phyloP scores from a whole-genome alignment of 257 asterid genomes.

The Nicotiana obtusifolia region DNA sequence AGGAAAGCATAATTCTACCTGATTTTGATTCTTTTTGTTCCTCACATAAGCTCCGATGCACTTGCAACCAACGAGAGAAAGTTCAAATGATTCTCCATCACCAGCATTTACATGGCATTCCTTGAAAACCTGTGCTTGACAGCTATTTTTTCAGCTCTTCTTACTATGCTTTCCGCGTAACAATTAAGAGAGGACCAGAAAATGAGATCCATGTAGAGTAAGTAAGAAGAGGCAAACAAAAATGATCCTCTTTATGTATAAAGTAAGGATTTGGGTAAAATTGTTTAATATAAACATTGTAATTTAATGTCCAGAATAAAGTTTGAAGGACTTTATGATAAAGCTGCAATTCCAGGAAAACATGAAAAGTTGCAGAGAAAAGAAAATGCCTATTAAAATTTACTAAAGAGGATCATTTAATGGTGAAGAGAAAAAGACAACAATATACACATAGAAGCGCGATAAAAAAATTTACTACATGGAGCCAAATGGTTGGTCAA shows the following conservation, averaged over 20 bases:
- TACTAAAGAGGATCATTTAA: neutral
- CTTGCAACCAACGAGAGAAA: conserved; percentile 68
- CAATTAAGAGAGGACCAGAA: neutral
- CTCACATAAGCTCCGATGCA: conserved; percentile 91
- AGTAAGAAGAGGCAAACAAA: neutral
- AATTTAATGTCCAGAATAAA: neutral
- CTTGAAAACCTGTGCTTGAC: conserved; percentile 54
- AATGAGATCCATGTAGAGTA: neutral
- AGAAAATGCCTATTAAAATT: neutral
- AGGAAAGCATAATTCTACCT: conserved; percentile 37
- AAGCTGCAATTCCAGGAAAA: neutral
- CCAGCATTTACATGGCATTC: conserved; percentile 50
- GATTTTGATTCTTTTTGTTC: conserved; percentile 88
- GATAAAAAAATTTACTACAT: neutral
- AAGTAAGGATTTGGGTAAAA: neutral
- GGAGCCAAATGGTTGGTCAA: neutral
- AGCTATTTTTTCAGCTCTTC: neutral
- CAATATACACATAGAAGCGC: neutral
- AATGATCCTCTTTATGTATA: neutral
- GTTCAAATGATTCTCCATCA: conserved; percentile 67
- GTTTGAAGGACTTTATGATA: neutral
- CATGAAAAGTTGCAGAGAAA: neutral
- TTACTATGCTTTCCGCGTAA: neutral
- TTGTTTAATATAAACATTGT: neutral
- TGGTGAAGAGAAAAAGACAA: neutral